Conservation (phyloP, 768 basidiomycete species). For the Termitomyces sp. region DNA sequence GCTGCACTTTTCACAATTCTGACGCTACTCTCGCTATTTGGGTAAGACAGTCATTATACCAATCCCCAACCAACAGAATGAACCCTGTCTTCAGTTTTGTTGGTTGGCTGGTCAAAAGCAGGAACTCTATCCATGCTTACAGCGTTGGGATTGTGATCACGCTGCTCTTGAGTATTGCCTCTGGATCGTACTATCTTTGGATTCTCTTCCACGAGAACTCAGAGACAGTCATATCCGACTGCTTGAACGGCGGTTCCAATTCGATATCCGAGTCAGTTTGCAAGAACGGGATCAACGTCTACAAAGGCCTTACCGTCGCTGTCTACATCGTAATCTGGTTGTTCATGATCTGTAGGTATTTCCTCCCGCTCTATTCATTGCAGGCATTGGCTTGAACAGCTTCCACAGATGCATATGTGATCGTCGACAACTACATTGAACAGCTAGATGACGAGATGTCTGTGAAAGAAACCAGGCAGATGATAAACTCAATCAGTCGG, state of each 20-base stretch:
- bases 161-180: slow-evolving; percentile 39
- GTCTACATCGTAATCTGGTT: slow-evolving; percentile 48
- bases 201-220: slow-evolving; percentile 40
- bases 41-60: slow-evolving; percentile 27
- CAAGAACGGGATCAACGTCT: slow-evolving; percentile 32
- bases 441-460: slow-evolving; percentile 47
- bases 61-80: background rate
- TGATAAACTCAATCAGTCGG: slow-evolving; percentile 18
- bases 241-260: slow-evolving; percentile 28
- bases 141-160: slow-evolving; percentile 37
- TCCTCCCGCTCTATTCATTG: background rate
- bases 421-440: slow-evolving; percentile 46
- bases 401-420: slow-evolving; percentile 41
- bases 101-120: slow-evolving; percentile 37
- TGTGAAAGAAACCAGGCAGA: slow-evolving; percentile 19
- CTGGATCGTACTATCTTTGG: slow-evolving; percentile 44
- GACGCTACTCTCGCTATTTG: slow-evolving; percentile 41
- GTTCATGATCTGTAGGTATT: slow-evolving; percentile 46
- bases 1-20: slow-evolving; percentile 43
- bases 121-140: slow-evolving; percentile 38
- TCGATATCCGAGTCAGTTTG: slow-evolving; percentile 31
- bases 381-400: background rate
- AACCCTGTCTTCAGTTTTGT: slow-evolving; percentile 26
- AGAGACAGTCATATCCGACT: slow-evolving; percentile 28
- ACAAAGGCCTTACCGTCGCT: slow-evolving; percentile 37